Conservation (phyloP, 225 moss, liverwort and hornwort genomes). For the Marchantia paleacea region DNA sequence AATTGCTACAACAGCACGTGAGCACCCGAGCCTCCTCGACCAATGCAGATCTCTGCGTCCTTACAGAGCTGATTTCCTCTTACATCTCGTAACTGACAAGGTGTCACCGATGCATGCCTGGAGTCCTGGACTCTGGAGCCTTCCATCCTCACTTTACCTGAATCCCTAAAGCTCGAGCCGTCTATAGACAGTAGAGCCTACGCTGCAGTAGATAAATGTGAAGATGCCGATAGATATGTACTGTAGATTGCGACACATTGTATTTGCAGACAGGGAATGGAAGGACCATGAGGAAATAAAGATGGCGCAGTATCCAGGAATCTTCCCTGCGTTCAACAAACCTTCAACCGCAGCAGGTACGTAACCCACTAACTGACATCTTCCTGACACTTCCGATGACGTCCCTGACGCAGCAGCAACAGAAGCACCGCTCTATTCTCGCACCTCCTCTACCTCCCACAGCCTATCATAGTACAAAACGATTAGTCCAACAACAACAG, state of each 20-base stretch:
- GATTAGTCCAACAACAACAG: not conserved
- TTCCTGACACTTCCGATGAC: not conserved
- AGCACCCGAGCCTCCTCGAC: not conserved
- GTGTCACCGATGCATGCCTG: not conserved
- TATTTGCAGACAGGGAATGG: not conserved
- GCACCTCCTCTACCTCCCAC: not conserved
- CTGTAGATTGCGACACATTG: not conserved
- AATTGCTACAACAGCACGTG: not conserved
- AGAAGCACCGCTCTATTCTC: not conserved
- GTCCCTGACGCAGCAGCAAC: not conserved
- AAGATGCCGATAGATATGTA: not conserved
- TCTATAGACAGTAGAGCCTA: too few relatives aligned
- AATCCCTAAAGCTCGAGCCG: too few relatives aligned
- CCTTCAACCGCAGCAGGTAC: not conserved
- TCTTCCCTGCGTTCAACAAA: slow-evolving; percentile 6
- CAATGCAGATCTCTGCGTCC: not conserved
- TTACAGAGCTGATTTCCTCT: not conserved
- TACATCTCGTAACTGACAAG: not conserved
- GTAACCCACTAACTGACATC: not conserved
- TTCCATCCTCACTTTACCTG: not conserved
- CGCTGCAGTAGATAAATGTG: too few relatives aligned
- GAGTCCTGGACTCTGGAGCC: not conserved
- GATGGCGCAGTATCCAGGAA: not conserved
- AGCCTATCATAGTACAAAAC: not conserved
- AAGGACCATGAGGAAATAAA: too few relatives aligned